Percentiles rank a stretch among this genome's conserved stretches.
phyloP scores from a whole-genome alignment of 1,139 yeast species.

The Candida sojae region DNA sequence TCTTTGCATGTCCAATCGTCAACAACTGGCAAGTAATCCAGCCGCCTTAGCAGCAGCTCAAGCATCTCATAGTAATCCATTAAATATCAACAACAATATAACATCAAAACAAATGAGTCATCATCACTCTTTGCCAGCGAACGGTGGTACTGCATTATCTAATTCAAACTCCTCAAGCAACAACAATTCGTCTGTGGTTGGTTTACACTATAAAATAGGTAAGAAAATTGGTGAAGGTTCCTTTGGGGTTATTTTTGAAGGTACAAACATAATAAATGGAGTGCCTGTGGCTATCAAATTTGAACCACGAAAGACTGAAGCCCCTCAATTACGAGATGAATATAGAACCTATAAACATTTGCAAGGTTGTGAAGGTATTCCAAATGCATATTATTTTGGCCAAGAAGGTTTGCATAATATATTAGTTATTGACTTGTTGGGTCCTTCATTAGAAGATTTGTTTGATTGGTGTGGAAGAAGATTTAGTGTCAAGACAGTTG shows the following conservation, averaged over 20 bases:
- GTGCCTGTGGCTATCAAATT: slow-evolving; percentile 74
- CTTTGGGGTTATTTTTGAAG: slow-evolving; percentile 81
- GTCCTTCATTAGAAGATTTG: slow-evolving; percentile 93
- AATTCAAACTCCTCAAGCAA: slow-evolving; percentile 14
- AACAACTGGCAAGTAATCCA: slow-evolving; percentile 22
- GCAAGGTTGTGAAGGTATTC: slow-evolving; percentile 81
- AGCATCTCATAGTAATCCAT: slow-evolving; percentile 29
- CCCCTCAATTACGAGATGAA: slow-evolving; percentile 96
- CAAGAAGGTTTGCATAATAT: slow-evolving; percentile 97
- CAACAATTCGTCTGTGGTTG: slow-evolving; percentile 53
- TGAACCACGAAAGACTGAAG: slow-evolving; percentile 95
- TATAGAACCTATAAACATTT: slow-evolving; percentile 88
- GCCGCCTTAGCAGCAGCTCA: slow-evolving; percentile 45
- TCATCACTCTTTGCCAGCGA: slow-evolving; percentile 10
- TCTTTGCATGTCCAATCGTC: slow-evolving; percentile 16
- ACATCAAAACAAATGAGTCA: slow-evolving; percentile 11
- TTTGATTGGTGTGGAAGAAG: slow-evolving; percentile 98
- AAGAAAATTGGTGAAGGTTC: slow-evolving; percentile 87
- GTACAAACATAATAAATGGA: slow-evolving; percentile 72
- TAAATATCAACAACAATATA: slow-evolving; percentile 4
- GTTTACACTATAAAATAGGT: slow-evolving; percentile 77
- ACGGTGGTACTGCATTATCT: slow-evolving; percentile 6
- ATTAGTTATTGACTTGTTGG: slow-evolving; percentile 87
- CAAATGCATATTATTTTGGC: slow-evolving; percentile 94
- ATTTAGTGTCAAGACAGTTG: slow-evolving; percentile 85